phyloP scores from a whole-genome alignment of 139 green algal species.

The Volvox reticuliferus region DNA sequence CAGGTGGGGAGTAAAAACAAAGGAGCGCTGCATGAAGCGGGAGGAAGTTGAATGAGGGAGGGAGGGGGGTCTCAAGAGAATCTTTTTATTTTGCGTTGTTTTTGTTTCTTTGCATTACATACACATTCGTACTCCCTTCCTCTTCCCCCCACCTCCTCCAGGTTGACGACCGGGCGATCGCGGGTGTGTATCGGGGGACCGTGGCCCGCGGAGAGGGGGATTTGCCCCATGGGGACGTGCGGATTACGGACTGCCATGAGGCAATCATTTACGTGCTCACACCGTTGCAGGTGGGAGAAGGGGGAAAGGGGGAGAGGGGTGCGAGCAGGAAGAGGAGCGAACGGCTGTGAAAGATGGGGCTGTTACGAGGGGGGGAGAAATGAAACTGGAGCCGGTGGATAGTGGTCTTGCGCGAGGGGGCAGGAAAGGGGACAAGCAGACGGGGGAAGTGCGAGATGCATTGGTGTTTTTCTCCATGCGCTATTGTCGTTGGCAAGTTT shows the following conservation, averaged over 20 bases:
- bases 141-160: neutral
- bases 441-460: no score
- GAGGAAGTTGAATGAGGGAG: no score
- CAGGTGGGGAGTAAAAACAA: no score
- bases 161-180: slow-evolving; percentile 64
- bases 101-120: neutral
- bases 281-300: slow-evolving; percentile 68
- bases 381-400: no score
- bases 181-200: slow-evolving; percentile 79
- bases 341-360: neutral
- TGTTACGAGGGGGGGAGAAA: neutral
- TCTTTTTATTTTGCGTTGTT: neutral
- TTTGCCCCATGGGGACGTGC: slow-evolving; percentile 60
- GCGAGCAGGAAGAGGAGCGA: neutral
- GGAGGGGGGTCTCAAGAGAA: no score
- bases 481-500: no score
- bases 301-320: neutral
- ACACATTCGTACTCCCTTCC: neutral
- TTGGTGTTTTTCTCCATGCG: no score
- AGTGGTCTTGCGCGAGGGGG: no score
- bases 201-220: slow-evolving; percentile 86
- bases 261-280: slow-evolving; percentile 88
- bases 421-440: no score
- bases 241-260: slow-evolving; percentile 91
- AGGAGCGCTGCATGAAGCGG: no score